Evolutionary conservation across 1,139 yeast genomes (phyloP).

Genomic region (Kodamaea fungicola): DNA sequence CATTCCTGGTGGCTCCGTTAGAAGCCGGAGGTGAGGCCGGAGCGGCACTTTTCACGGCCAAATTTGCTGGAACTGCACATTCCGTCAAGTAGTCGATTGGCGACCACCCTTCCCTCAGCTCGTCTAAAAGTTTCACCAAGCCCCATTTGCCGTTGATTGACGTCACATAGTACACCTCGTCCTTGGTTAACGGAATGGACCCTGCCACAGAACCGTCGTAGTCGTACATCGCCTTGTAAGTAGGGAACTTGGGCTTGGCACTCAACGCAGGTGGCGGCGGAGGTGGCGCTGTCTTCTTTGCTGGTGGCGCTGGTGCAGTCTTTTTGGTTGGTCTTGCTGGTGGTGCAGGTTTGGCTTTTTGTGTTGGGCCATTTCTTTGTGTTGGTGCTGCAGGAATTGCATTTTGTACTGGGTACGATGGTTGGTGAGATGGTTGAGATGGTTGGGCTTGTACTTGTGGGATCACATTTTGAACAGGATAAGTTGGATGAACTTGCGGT

Average conservation of each 20-base stretch:
- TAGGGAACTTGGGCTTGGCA: conserved; percentile 65
- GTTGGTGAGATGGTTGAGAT: conserved; percentile 12
- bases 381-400: conserved; percentile 7
- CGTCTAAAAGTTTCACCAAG: conserved; percentile 73
- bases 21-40: conserved; percentile 30
- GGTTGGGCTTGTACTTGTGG: conserved; percentile 7
- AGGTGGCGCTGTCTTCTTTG: conserved; percentile 40
- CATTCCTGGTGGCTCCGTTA: conserved; percentile 12
- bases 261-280: conserved; percentile 58
- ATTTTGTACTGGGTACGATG: conserved; percentile 9
- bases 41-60: conserved; percentile 23
- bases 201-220: conserved; percentile 84
- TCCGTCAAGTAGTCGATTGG: conserved; percentile 88
- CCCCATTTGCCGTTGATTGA: conserved; percentile 87
- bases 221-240: conserved; percentile 83
- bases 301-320: conserved; percentile 38
- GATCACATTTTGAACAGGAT: conserved; percentile 2
- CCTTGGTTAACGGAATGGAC: conserved; percentile 73
- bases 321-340: conserved; percentile 29
- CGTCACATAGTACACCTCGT: conserved; percentile 68
- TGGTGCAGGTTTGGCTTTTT: conserved; percentile 11
- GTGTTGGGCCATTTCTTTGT: conserved; percentile 7
- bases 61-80: conserved; percentile 43
- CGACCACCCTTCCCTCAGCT: conserved; percentile 90
- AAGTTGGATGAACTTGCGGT: conserved; percentile 11